Evolutionary conservation across 495 filamentous ascomycete species (phyloP), one percentile per base, ranked within the genome.

Genomic region (Aspergillus homomorphus): DNA sequence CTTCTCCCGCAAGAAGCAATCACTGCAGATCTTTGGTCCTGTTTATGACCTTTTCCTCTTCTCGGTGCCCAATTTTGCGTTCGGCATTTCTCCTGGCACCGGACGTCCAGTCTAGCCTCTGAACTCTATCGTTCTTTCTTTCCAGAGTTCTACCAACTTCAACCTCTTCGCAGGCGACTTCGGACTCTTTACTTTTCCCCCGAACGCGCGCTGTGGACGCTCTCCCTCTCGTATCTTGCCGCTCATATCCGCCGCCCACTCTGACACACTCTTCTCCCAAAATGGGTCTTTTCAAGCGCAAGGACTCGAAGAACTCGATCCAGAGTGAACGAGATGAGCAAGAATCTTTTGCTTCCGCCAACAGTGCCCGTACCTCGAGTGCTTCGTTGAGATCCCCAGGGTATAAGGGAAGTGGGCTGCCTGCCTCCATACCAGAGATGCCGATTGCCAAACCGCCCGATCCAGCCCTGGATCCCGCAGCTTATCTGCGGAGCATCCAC

Each of bases 401-500:
- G 14, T 73, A 73, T 66, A 78, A 74, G 53, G 72, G 72, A 51
- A 69, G 66, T 49, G 67, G 70, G 4, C 68, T 76, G 51, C 76
- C 73, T n/a, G 77, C 77, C 16, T 75, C 77, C 50, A 78, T 84
- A 61, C 80, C 79, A 44, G 81, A 85, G 65, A 77, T 96, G 60
- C 80, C 90, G 51, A 83, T 97, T 22, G 90, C 94, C 51, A 87
- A 82, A 69, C 84, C 91, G 4, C 93, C 94, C 43, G 94, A 98
- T 77, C 93, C 94, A 64, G 82, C 84, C 51, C 78, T 95, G 61
- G 93, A 98, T 69, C 94, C 94, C 16, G 93, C 89, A 15, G 92
- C 86, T 53, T 98, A 98, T 74, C 84, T 98, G 57, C 82, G 89
- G 60, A 98, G 93, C 73, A 85, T 98, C 63, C 85, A 90, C 67